These are phyloP conservation scores for Brettanomyces naardenensis DNA, from an alignment of 805 yeast genomes.

Conservation along the genomic window DNA sequence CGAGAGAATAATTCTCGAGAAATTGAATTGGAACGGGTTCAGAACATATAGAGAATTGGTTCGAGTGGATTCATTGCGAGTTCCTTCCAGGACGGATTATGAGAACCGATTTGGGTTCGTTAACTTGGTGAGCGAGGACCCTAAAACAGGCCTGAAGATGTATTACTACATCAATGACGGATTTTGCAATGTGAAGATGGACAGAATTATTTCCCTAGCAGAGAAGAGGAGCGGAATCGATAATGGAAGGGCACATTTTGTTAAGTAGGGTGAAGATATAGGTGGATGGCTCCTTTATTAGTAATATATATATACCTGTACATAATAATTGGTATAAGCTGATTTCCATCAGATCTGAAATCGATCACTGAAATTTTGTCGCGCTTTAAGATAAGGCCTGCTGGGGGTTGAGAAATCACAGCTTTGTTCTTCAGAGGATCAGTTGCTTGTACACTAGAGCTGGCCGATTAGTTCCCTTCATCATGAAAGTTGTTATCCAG, in stretches of 20 bases:
- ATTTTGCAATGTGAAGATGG: conserved; percentile 78
- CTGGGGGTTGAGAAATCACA: no score
- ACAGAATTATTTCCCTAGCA: conserved; percentile 76
- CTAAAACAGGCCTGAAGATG: conserved; percentile 27
- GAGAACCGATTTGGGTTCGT: conserved; percentile 39
- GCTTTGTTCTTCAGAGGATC: not conserved
- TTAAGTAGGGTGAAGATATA: conserved; percentile 1
- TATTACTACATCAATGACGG: conserved; percentile 59
- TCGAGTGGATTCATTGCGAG: conserved; percentile 36
- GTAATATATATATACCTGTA: no score
- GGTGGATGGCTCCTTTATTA: no score
- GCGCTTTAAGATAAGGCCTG: no score
- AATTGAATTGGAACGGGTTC: conserved; percentile 60
- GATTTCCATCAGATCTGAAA: not conserved
- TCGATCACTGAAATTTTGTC: no score
- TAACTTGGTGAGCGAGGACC: conserved; percentile 36
- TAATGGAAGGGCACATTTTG: conserved; percentile 48
- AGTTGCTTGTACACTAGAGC: not conserved
- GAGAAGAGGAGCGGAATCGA: conserved; percentile 60
- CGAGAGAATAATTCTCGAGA: conserved; percentile 62
- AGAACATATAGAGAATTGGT: conserved; percentile 57
- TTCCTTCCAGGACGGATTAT: conserved; percentile 23
- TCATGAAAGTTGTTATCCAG: conserved; percentile 92
- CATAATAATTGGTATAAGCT: no score
- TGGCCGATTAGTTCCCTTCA: not conserved